Evolutionary conservation across 192 early-diverging fungal species (phyloP), one percentile per base, ranked within the genome.

Genomic region (Linnemannia elongata): DNA sequence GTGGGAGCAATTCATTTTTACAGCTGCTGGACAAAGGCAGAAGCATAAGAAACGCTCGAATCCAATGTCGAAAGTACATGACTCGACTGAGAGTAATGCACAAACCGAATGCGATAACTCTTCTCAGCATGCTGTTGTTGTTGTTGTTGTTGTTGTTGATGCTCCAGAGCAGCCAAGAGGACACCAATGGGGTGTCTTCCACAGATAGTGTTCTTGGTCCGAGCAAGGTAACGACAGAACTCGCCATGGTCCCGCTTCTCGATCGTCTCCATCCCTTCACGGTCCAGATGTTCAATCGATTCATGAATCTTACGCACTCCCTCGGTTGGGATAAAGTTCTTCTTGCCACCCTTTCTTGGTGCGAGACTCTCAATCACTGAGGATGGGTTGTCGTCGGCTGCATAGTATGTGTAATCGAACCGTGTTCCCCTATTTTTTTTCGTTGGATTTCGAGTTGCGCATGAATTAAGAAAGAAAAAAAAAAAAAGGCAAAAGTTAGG

Each of bases 191-290:
- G 97, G 81, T 98, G 95, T 47, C 97, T 89, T 33, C 98, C 98
- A 88, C 98, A 99, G 52, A 99, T 98, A 1, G 98, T 99, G 82
- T 99, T 99, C 39, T 91, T 79, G 1, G 98, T 98, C 54, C 88
- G 80, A 41, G 90, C 75, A 30, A 99, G 87, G 79, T 99, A 99
- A 42, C 81, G 77, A 15, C 82, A 72, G 82, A 98, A 99, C 2
- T 41, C 91, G 1, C 70, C 74, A 69, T 94, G 92, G 71, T 93
- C 90, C 45, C 94, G 60, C 1, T 60, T 85, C 69, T 95, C 95
- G 77, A 99, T 96, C 12, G 89, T 81, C 10, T 87, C 75, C 95
- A 99, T 99, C 5, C 95, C 98, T 63, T 92, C 89, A 9, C 90
- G 91, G 87, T 99, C 98, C 76, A 99, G 89, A 1, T 77, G 77